Base-by-base conservation (phyloP, 257 asterid species). In the Plectranthus barbatus region DNA sequence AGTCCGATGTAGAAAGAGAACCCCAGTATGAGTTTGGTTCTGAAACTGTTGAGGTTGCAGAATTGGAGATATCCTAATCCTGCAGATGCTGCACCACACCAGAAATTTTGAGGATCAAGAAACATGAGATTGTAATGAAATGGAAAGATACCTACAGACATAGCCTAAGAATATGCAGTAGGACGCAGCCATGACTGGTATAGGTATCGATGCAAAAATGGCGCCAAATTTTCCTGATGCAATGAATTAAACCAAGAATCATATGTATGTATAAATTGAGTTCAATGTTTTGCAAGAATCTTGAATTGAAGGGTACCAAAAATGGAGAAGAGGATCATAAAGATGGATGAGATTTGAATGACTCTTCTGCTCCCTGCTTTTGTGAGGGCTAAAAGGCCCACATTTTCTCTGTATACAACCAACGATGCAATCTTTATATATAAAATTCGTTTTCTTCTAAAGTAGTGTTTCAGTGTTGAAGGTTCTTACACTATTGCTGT, bases 281-380 rank as follows among this genome's bases (percentile, higher is more conserved):
- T 8, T 62, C 19, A 7, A 0, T 19, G 15, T 33, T 13, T 13
- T 26, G 44, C 29, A 39, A 53, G 63, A 42, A 29, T 26, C 31
- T 26, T 26, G 19, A 42, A 40, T 9, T 23, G 13, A n/a, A n/a
- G n/a, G n/a, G n/a, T 78, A 85, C 96, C 97, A 42, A 82, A 69
- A 55, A 91, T 8, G 57, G 97, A 82, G 77, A 85, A 86, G 68
- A 81, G 9, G 67, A 88, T 87, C 97, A 91, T 91, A 67, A 87
- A 85, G 8, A 61, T 37, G 1, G 96, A 71, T 52, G 98, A 79
- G 56, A 86, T 77, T 59, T 91, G 98, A 44, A 81, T 76, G 4
- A 83, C 85, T 69, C 95, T 81, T 77, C 97, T 76, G 69, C 97
- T 85, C 68, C 96, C 94, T 46, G 80, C 86, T 76, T 75, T 86